Conservation (phyloP, 805 yeast genomes). For the Yarrowia hollandica region DNA sequence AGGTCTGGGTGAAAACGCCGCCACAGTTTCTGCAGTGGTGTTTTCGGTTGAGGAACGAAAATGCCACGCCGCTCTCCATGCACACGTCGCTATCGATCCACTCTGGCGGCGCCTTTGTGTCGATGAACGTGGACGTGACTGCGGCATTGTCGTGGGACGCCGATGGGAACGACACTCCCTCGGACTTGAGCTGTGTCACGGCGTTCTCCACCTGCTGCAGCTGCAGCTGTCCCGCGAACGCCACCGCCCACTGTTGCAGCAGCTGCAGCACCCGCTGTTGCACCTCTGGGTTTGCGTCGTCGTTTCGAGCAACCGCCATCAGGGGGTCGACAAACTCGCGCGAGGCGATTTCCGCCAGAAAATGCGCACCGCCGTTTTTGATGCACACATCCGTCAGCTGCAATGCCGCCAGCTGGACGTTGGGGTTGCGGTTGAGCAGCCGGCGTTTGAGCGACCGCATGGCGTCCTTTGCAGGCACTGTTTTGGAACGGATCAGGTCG, state of each 20-base stretch:
- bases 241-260: constrained; percentile 74
- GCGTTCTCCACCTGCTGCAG: constrained; percentile 62
- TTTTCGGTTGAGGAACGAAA: constrained; percentile 80
- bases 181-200: constrained; percentile 58
- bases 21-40: constrained; percentile 98
- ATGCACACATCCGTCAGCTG: constrained; percentile 82
- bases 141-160: constrained; percentile 36
- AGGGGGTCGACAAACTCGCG: constrained; percentile 84
- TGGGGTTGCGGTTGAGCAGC: constrained; percentile 71
- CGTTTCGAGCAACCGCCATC: constrained; percentile 26
- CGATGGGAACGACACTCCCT: constrained; percentile 67
- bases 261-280: constrained; percentile 60
- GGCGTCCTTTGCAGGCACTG: constrained; percentile 74
- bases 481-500: constrained; percentile 80
- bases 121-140: constrained; percentile 59
- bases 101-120: constrained; percentile 91
- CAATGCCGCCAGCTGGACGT: constrained; percentile 71
- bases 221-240: constrained; percentile 67
- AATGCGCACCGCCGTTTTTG: constrained; percentile 89
- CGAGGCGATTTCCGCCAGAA: constrained; percentile 72
- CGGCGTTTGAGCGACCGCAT: constrained; percentile 82
- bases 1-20: constrained; percentile 84
- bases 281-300: constrained; percentile 46
- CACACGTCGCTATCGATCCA: constrained; percentile 97
- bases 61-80: constrained; percentile 84